Evolutionary conservation across 1,284 basidiomycete species (phyloP), one percentile per base, ranked within the genome.

Genomic region (Cryptococcus hybrid): DNA sequence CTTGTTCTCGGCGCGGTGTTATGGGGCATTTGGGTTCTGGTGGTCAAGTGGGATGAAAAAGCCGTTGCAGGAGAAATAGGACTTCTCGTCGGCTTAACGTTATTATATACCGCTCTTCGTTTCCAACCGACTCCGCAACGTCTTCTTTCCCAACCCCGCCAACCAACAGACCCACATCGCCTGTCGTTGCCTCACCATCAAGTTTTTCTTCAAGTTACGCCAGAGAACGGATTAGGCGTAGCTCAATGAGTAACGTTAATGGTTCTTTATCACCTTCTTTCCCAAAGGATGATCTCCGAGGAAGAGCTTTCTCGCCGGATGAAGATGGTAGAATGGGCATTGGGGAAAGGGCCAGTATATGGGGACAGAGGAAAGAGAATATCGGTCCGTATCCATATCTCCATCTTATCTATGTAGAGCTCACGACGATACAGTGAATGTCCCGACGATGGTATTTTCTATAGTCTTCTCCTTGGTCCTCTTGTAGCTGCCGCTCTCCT

Each of bases 371-470:
- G 71, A 69, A 55, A 55, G 75, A 34, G 73, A 78, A 52, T 78
- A 77, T 53, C 63, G 75, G 74, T 75, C 24, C 55, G 74, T 61
- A 6, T 42, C 37, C 24, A 24, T 44, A 18, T 43, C 2, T 34
- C 7, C 34, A 37, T 9, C 24, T 15, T 13, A 5, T 38, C n/a
- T 38, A 40, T 38, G 13, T n/a, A 12, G 7, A 7, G 8, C 35
- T 37, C 45, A 3, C 24, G n/a, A 42, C n/a, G 40, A 11, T 24
- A 37, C 8, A 91, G 90, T 65, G 85, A 89, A 58, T 88, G 87
- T 49, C 78, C 83, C 7, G 91, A 93, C 73, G 91, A 94, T 71
- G 92, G 92, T 3, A 85, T 88, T 34, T 79, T 90, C 60, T 91
- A 88, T 44, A 90, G 88, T 1, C 78, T 92, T 6, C 81, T 92